Conservation (phyloP, 2,329 filamentous ascomycete species). For the Albophoma yamanashiensis region DNA sequence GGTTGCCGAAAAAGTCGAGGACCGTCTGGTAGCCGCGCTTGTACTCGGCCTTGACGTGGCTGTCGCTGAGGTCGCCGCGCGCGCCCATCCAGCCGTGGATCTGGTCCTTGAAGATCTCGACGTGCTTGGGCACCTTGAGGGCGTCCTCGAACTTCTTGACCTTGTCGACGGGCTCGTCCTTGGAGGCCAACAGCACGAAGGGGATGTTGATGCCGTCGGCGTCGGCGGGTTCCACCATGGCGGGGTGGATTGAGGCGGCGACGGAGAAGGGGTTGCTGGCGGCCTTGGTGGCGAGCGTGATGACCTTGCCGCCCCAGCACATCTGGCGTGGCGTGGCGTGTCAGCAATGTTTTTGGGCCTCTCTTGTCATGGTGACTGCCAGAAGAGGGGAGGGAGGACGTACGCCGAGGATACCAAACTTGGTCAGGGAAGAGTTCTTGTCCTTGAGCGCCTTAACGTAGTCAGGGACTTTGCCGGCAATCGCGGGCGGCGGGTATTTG, state of each 20-base stretch:
- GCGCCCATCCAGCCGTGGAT: conserved; percentile 69
- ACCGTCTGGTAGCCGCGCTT: conserved; percentile 50
- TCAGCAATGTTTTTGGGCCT: neutral
- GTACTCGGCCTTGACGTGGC: conserved; percentile 50
- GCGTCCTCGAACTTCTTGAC: conserved; percentile 46
- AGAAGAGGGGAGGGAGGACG: conserved; percentile 11
- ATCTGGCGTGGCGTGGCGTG: conserved; percentile 23
- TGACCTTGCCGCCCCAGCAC: conserved; percentile 65
- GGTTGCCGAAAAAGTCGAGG: conserved; percentile 45
- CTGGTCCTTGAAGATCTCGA: conserved; percentile 57
- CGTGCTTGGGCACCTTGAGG: conserved; percentile 43
- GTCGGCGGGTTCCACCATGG: conserved; percentile 54
- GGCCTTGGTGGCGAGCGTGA: conserved; percentile 37
- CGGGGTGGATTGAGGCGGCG: conserved; percentile 44
- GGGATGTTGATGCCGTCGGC: conserved; percentile 50
- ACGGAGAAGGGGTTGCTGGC: conserved; percentile 44
- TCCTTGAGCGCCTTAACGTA: conserved; percentile 41
- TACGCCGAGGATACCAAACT: conserved; percentile 52
- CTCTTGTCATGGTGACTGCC: neutral
- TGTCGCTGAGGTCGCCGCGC: conserved; percentile 45
- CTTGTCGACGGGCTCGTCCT: conserved; percentile 47
- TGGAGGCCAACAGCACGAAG: conserved; percentile 51
- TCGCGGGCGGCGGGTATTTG: conserved; percentile 34
- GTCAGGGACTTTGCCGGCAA: conserved; percentile 39
- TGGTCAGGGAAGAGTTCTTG: conserved; percentile 43